Evolutionary conservation across 2,329 filamentous ascomycete genomes (phyloP).

Genomic region (Ceratocystiopsis brevicomis): DNA sequence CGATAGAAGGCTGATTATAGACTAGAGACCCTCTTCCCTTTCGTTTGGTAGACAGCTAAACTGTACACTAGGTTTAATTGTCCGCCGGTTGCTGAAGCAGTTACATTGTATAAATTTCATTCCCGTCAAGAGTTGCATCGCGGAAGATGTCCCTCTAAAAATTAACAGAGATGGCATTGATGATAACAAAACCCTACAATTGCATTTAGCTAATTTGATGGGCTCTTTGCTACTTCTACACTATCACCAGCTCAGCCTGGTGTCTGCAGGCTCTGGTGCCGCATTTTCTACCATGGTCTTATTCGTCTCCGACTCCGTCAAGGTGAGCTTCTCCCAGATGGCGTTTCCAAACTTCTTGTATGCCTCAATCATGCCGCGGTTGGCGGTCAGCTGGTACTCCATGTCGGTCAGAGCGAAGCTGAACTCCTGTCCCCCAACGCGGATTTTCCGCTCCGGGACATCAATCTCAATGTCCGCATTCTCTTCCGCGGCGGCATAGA

Average conservation of each 20-base stretch:
- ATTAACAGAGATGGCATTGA: no score
- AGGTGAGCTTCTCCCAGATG: slow-evolving; percentile 3
- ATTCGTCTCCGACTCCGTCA: background rate
- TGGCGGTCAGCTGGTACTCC: slow-evolving; percentile 19
- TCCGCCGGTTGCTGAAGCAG: no score
- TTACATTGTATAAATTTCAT: no score
- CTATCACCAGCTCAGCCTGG: background rate
- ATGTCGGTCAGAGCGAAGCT: slow-evolving; percentile 19
- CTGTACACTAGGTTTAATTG: no score
- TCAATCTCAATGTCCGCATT: slow-evolving; percentile 20
- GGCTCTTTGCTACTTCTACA: no score
- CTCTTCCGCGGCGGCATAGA: slow-evolving; percentile 19
- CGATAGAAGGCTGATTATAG: no score
- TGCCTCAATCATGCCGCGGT: slow-evolving; percentile 20
- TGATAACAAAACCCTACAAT: no score
- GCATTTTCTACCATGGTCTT: background rate
- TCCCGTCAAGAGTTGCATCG: no score
- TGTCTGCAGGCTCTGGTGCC: background rate
- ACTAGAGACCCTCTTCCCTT: no score
- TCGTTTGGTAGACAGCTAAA: no score
- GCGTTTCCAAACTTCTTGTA: slow-evolving; percentile 19
- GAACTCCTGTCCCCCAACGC: slow-evolving; percentile 13
- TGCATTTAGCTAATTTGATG: no score
- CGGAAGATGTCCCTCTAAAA: no score
- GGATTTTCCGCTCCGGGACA: slow-evolving; percentile 10